A percentile compares a stretch with the other conserved stretches of the same genome.
Evolutionary conservation across 345 rosid genomes (phyloP).

Genomic region (Heritiera fomes): DNA sequence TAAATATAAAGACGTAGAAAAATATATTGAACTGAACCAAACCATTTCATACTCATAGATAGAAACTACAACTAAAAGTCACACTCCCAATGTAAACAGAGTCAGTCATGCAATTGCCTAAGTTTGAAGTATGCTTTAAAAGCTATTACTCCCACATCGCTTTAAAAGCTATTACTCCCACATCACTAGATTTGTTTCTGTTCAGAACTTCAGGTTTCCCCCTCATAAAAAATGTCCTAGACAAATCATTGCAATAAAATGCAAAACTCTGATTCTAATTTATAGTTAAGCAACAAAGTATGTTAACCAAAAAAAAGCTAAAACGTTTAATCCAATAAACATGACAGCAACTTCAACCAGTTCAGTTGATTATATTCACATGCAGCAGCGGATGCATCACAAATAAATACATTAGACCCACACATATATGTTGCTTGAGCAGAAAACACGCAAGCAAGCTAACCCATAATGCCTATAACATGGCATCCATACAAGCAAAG

Average conservation of each 20-base stretch:
- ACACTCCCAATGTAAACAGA: neutral
- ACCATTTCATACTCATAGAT: neutral
- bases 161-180: neutral
- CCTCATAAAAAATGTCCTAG: neutral
- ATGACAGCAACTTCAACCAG: neutral
- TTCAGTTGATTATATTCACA: neutral
- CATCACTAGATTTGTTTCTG: neutral
- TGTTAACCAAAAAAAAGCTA: neutral
- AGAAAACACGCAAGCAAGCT: neutral
- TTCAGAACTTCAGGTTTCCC: neutral
- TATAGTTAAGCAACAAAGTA: neutral
- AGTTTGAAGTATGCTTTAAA: conserved; percentile 5
- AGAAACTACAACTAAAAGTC: neutral
- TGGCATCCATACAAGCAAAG: neutral
- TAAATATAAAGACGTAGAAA: neutral
- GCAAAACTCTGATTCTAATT: neutral
- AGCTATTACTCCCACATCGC: neutral
- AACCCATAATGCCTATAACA: neutral
- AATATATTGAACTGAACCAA: neutral
- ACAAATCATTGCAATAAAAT: neutral
- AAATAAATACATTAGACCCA: neutral
- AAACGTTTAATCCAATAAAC: neutral
- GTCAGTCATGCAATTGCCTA: neutral
- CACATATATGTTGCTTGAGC: neutral
- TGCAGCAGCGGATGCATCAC: neutral